These are phyloP conservation scores for Phytomonas sp. DNA, from an alignment of 208 protist species.

Conservation along the genomic window DNA sequence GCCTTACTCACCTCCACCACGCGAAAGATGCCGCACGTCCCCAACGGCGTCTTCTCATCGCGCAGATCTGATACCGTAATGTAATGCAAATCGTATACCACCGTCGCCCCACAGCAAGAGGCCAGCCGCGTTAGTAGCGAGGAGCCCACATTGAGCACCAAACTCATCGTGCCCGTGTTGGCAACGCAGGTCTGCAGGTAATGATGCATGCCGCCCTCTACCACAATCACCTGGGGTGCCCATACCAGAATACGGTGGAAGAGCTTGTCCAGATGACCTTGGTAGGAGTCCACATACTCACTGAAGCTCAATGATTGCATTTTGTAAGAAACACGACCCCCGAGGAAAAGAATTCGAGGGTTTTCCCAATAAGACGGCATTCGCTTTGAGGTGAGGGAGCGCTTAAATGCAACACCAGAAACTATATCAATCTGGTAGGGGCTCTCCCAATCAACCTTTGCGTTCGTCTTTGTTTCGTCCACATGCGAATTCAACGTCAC, in stretches of 20 bases:
- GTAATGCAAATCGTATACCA: constrained; percentile 63
- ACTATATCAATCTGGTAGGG: background rate
- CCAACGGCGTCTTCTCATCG: constrained; percentile 25
- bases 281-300: constrained; percentile 51
- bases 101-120: constrained; percentile 29
- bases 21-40: constrained; percentile 34
- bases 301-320: constrained; percentile 28
- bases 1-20: constrained; percentile 26
- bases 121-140: constrained; percentile 31
- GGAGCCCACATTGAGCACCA: constrained; percentile 49
- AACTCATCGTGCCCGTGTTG: constrained; percentile 26
- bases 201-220: constrained; percentile 72
- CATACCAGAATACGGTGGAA: constrained; percentile 59
- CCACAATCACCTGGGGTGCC: constrained; percentile 58
- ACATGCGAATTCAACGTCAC: background rate
- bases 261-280: constrained; percentile 57
- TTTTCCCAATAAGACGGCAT: constrained; percentile 20
- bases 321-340: constrained; percentile 37
- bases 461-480: background rate
- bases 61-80: constrained; percentile 32
- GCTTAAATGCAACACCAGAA: background rate
- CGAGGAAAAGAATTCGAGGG: constrained; percentile 56
- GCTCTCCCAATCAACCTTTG: too few relatives aligned
- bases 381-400: constrained; percentile 18
- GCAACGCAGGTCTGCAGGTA: constrained; percentile 51